These are phyloP conservation scores for Gastrolobium villosum DNA, from an alignment of 306 rosid species.

Conservation along the genomic window DNA sequence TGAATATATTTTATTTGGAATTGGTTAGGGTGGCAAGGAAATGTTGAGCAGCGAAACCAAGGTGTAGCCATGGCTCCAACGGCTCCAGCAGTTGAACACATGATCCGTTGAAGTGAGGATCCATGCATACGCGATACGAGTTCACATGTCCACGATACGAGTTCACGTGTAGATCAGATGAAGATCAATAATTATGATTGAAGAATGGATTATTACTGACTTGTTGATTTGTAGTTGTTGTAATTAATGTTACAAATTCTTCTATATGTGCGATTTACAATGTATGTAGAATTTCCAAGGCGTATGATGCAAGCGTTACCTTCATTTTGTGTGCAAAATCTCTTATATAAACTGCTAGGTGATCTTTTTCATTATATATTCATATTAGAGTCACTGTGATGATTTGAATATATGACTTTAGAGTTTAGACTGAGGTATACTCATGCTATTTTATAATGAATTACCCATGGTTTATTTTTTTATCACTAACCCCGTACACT, in stretches of 20 bases:
- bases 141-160: not conserved
- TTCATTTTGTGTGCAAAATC: too few species aligned
- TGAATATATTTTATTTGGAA: constrained; percentile 9
- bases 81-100: constrained; percentile 36
- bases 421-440: too few species aligned
- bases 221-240: not conserved
- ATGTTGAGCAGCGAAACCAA: constrained; percentile 39
- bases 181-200: not conserved
- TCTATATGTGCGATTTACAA: not conserved
- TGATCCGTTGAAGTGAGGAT: constrained; percentile 42
- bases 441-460: too few species aligned
- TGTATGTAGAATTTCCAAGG: not conserved
- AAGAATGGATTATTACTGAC: not conserved
- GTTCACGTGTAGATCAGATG: not conserved
- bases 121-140: not conserved
- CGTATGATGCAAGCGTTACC: not conserved
- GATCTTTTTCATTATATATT: too few species aligned
- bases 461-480: too few species aligned
- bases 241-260: not conserved
- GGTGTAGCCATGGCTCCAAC: constrained; percentile 20
- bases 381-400: too few species aligned
- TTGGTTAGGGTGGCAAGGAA: constrained; percentile 57
- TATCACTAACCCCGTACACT: too few species aligned
- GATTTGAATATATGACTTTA: too few species aligned
- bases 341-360: too few species aligned